Evolutionary conservation across 768 basidiomycete species (phyloP).

Genomic region (Psilocybe subaeruginosa): DNA sequence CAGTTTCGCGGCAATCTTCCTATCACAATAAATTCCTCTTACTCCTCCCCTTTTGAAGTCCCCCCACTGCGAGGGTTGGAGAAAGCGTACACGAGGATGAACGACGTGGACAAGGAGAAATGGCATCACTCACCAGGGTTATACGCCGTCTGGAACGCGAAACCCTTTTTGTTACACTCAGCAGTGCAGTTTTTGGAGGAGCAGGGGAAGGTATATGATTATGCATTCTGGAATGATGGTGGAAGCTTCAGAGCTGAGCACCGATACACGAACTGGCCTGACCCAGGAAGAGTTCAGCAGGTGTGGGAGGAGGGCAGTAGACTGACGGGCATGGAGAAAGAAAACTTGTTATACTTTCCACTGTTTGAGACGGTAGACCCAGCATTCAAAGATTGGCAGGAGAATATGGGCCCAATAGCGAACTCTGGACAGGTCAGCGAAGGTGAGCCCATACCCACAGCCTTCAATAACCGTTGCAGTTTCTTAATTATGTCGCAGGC

Average conservation of each 20-base stretch:
- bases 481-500: constrained; percentile 29
- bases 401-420: constrained; percentile 49
- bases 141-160: constrained; percentile 58
- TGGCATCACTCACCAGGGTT: constrained; percentile 25
- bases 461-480: not conserved
- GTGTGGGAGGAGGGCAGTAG: constrained; percentile 40
- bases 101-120: constrained; percentile 45
- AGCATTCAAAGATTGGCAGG: constrained; percentile 39
- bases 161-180: constrained; percentile 51
- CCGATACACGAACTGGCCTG: constrained; percentile 49
- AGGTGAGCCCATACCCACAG: constrained; percentile 34
- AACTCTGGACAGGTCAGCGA: constrained; percentile 46
- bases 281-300: constrained; percentile 37
- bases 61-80: constrained; percentile 42
- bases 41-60: constrained; percentile 46
- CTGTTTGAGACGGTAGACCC: constrained; percentile 37
- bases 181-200: constrained; percentile 32
- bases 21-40: constrained; percentile 49
- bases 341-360: constrained; percentile 52
- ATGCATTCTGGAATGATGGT: constrained; percentile 61
- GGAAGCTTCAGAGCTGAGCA: constrained; percentile 51
- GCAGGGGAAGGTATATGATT: constrained; percentile 41
- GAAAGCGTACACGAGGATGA: constrained; percentile 42
- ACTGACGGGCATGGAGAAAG: constrained; percentile 32
- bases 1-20: constrained; percentile 26